Base-by-base conservation (phyloP, 495 filamentous ascomycete species). In the Tetracladium setigerum region DNA sequence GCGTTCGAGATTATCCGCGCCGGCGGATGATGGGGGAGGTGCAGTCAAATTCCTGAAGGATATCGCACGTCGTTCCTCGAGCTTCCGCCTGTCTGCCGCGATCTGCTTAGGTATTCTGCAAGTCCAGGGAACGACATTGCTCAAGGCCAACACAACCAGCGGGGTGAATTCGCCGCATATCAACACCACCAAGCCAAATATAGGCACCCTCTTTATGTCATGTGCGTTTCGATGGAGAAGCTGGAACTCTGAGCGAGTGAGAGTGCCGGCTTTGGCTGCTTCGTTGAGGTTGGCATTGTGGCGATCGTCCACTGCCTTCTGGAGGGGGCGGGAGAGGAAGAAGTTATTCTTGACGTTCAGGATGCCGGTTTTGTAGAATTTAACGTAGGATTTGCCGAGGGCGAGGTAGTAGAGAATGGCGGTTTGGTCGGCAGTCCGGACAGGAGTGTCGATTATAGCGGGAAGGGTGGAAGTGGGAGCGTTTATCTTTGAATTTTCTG, bases 341-440 rank as follows among this genome's bases (percentile, higher is more conserved):
- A 64, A 67, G 66, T 87, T 89, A 22, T 54, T 57, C 47, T 66
- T 70, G 45, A 95, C 79, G 44, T 82, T 77, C 53, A 74, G 76
- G 19, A 95, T 62, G 12, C 91, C 91, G 18, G 78, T 76, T 62
- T 94, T 95, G 78, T 95, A 97, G 76, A 97, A 97, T 27, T 65
- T 63, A 5, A 80, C 57, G 64, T 85, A 86, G 16, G 76, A 69
- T 44, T 76, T 77, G 38, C 80, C 83, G 4, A 69, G 58, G 0
- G 50, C 38, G 56, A 73, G 64, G 33, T 69, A 57, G 65, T 83
- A 69, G 30, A 51, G 49, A 54, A 78, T 55, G 24, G 59, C 55
- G 22, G 60, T 64, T 30, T 68, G 58, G 27, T 53, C 46, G 5
- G 63, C 48, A 9, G 58, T 54, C 27, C 67, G 71, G 12, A 36